phyloP scores from a whole-genome alignment of 2,329 filamentous ascomycete genomes.

The Alternaria novae-zelandiae region DNA sequence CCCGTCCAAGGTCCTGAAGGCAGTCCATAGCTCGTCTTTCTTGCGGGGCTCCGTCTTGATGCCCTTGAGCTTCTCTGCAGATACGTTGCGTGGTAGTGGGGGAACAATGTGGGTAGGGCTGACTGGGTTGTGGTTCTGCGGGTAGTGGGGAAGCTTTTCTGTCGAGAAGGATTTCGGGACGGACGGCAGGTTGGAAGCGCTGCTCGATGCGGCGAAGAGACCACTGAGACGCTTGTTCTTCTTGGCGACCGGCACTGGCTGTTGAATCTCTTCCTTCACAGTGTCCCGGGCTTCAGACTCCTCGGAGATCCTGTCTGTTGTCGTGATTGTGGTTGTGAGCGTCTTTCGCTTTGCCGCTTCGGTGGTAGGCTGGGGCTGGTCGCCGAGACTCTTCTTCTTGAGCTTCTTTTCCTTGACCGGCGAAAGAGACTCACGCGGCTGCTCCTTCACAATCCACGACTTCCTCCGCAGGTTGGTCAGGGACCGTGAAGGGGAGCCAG shows the following conservation, averaged over 20 bases:
- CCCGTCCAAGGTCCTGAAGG: conserved; percentile 71
- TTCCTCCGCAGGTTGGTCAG: conserved; percentile 45
- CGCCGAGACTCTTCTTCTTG: conserved; percentile 22
- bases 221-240: conserved; percentile 46
- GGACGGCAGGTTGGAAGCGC: conserved; percentile 46
- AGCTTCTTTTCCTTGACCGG: conserved; percentile 23
- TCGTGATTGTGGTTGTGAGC: conserved; percentile 21
- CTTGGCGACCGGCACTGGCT: conserved; percentile 37
- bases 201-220: conserved; percentile 36
- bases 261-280: conserved; percentile 30
- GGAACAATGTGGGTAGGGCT: conserved; percentile 47
- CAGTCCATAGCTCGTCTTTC: conserved; percentile 73
- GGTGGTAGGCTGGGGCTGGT: conserved; percentile 21
- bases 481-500: conserved; percentile 39
- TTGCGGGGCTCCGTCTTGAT: conserved; percentile 56
- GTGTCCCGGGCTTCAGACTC: conserved; percentile 30
- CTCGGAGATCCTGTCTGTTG: conserved; percentile 39
- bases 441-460: conserved; percentile 41
- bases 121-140: conserved; percentile 39
- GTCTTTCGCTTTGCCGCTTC: conserved; percentile 38
- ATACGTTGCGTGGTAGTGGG: conserved; percentile 51
- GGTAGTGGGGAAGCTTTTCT: conserved; percentile 50
- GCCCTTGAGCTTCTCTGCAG: conserved; percentile 50
- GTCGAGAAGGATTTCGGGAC: conserved; percentile 59
- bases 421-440: conserved; percentile 18